A percentile compares a stretch with the other conserved stretches of the same genome.
Conservation (phyloP, 768 basidiomycete genomes). For the Lanmaoa pseudosensibilis region DNA sequence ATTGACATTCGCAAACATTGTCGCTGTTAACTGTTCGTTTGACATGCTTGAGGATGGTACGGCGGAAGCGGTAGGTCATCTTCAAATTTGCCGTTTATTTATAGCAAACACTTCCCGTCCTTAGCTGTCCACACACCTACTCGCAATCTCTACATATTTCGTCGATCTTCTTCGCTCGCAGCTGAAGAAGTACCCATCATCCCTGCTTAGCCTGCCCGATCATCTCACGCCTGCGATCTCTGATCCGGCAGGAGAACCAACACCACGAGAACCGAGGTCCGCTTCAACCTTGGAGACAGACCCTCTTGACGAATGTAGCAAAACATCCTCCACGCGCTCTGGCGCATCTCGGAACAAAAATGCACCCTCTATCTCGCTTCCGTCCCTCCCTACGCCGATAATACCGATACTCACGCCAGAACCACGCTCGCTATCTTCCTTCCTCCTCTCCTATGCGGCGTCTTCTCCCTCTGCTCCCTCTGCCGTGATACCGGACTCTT, state of each 20-base stretch:
- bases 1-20: conserved; percentile 70
- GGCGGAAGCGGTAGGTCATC: conserved; percentile 46
- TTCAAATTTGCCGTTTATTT: not conserved
- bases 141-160: conserved; percentile 32
- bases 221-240: conserved; percentile 11
- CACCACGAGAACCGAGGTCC: not conserved
- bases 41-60: conserved; percentile 73
- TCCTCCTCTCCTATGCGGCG: conserved; percentile 41
- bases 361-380: not conserved
- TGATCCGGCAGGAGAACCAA: not conserved
- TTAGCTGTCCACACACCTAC: conserved; percentile 29
- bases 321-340: not conserved
- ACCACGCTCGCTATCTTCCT: conserved; percentile 72
- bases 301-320: not conserved
- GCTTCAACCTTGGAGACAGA: conserved; percentile 9
- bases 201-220: conserved; percentile 27
- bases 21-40: conserved; percentile 75
- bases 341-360: not conserved
- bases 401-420: conserved; percentile 78
- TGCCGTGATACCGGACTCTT: not conserved
- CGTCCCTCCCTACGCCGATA: conserved; percentile 61
- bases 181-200: conserved; percentile 29
- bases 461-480: not conserved
- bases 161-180: conserved; percentile 32
- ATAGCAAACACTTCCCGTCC: conserved; percentile 30